These are phyloP conservation scores for Aspergillus bridgeri DNA, from an alignment of 495 filamentous ascomycete species.

Conservation along the genomic window DNA sequence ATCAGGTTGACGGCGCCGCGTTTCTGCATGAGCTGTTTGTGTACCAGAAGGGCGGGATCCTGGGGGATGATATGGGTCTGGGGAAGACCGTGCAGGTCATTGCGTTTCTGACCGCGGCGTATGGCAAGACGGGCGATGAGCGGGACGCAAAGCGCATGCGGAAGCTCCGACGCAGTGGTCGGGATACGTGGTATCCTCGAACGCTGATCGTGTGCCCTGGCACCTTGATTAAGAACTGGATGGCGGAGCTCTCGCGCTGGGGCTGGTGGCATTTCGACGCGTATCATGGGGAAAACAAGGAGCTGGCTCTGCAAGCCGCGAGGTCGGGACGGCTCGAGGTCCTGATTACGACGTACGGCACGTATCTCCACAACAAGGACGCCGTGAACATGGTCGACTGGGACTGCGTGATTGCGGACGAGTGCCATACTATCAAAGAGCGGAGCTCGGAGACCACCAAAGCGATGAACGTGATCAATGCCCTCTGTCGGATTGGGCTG, in stretches of 20 bases:
- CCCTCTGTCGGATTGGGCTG: conserved; percentile 87
- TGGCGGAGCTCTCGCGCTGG: conserved; percentile 79
- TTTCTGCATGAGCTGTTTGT: conserved; percentile 91
- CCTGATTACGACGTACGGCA: conserved; percentile 89
- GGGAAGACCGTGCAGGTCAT: conserved; percentile 98
- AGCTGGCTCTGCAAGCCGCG: conserved; percentile 69
- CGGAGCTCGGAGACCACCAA: conserved; percentile 70
- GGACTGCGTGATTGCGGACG: conserved; percentile 97
- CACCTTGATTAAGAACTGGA: conserved; percentile 86
- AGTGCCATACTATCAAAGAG: conserved; percentile 92
- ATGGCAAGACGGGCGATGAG: conserved; percentile 92
- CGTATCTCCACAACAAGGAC: conserved; percentile 73
- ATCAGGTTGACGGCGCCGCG: conserved; percentile 80
- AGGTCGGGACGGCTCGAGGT: conserved; percentile 75
- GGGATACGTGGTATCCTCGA: conserved; percentile 74
- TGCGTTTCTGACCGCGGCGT: conserved; percentile 87
- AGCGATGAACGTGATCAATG: conserved; percentile 88
- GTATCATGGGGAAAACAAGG: conserved; percentile 75
- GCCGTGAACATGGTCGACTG: conserved; percentile 82
- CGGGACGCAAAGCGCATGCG: conserved; percentile 87
- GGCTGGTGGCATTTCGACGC: conserved; percentile 91
- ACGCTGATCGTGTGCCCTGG: conserved; percentile 87
- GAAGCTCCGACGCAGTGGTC: conserved; percentile 64
- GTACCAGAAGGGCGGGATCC: conserved; percentile 84
- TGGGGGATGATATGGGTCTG: conserved; percentile 96